These are phyloP conservation scores for Medicago truncatula DNA, from an alignment of 306 rosid genomes.

Conservation along the genomic window MtrunA17r5.0-ANR NC_053049.1:36555001-36555500, in stretches of 20 bases:
- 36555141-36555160: not conserved
- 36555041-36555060: slow-evolving; percentile 26
- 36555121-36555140: not conserved
- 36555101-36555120: slow-evolving; percentile 23
- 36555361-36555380: slow-evolving; percentile 21
- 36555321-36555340: not conserved
- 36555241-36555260: not conserved
- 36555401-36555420: slow-evolving; percentile 29
- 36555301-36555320: not conserved
- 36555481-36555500: slow-evolving; percentile 71
- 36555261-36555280: slow-evolving; percentile 21
- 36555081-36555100: slow-evolving; percentile 20
- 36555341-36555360: not conserved
- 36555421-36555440: not conserved
- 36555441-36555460: slow-evolving; percentile 25
- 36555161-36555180: not conserved
- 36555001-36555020: not conserved
- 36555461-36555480: slow-evolving; percentile 7
- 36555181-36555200: not conserved
- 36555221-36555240: slow-evolving; percentile 6
- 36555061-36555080: slow-evolving; percentile 8
- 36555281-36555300: slow-evolving; percentile 22
- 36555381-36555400: slow-evolving; percentile 19
- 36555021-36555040: slow-evolving; percentile 13
- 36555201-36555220: not conserved